Evolutionary conservation across 805 yeast genomes (phyloP), one percentile per base, ranked within the genome.

Genomic region (Grigorovia humatica): DNA sequence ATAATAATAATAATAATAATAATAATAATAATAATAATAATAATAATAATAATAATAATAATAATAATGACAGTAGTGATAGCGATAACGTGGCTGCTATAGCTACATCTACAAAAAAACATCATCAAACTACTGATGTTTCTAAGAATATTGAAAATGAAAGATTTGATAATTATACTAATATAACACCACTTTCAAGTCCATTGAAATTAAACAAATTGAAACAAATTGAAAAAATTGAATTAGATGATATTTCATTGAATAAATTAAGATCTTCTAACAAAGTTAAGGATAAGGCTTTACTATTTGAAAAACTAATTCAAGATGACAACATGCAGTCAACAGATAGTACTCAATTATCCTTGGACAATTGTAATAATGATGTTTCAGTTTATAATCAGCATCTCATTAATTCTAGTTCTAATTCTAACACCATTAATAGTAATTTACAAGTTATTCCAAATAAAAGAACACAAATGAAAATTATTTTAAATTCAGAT

Each of bases 261-360:
- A 55, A 51, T 40, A 58, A 60, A 43, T 52, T 66, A 38, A 63
- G 66, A 52, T 55, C 57, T 20, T 64, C 70, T 1, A 63, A 55
- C 15, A 65, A 61, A 48, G 70, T 66, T 17, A 65, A 58, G 41
- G 69, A 67, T 44, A 67, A 66, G 48, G 63, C 66, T 1, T 56
- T 59, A 27, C 48, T 67, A 30, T 67, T 64, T 51, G 70, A 67
- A 48, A 64, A 58, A 46, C 52, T 66, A 32, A 57, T 60, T 17
- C 50, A 54, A 11, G 20, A 52, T 12, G 54, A 49, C 15, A 38
- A 38, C 15, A 5, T 32, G 15, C 15, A 9, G 9, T 32, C 15
- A 32, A 4, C 8, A 4, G 38, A 32, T 32, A 32, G 8, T 9
- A 32, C 8, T 32, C 38, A 32, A 32, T 8, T 13, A 32, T 32